Percentiles rank a stretch among this genome's conserved stretches.
Conservation (phyloP, 345 rosid genomes). For the Eucalyptus polybractea region DNA sequence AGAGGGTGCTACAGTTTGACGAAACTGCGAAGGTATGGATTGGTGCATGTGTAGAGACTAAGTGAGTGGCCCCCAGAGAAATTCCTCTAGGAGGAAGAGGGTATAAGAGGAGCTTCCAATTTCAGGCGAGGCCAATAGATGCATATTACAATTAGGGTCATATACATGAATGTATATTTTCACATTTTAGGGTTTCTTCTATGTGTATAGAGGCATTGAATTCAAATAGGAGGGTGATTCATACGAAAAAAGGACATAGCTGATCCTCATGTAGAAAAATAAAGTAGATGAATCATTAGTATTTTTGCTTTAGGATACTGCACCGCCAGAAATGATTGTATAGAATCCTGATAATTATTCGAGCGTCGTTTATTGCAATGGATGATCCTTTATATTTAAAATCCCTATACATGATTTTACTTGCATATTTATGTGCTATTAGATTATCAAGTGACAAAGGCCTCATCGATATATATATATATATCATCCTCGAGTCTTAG, state of each 20-base stretch:
- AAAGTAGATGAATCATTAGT: neutral
- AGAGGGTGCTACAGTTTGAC: neutral
- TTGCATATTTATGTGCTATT: neutral
- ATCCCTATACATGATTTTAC: neutral
- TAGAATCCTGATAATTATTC: neutral
- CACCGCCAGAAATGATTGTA: neutral
- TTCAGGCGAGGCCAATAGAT: neutral
- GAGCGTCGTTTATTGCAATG: neutral
- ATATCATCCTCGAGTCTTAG: neutral
- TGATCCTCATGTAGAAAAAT: neutral
- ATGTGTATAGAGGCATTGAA: neutral
- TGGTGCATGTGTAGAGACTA: neutral
- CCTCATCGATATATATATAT: fast-evolving
- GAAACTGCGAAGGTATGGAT: neutral
- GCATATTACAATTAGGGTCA: neutral
- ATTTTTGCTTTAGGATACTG: neutral
- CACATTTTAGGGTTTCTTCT: neutral
- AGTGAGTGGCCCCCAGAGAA: neutral
- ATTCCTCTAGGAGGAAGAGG: neutral
- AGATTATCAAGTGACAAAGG: neutral
- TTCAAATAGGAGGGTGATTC: neutral
- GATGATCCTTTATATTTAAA: neutral
- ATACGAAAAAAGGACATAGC: neutral
- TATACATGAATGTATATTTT: neutral
- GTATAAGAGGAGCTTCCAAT: neutral